Evolutionary conservation across 1,139 yeast genomes (phyloP).

Genomic region (Taphrina flavorubra): DNA sequence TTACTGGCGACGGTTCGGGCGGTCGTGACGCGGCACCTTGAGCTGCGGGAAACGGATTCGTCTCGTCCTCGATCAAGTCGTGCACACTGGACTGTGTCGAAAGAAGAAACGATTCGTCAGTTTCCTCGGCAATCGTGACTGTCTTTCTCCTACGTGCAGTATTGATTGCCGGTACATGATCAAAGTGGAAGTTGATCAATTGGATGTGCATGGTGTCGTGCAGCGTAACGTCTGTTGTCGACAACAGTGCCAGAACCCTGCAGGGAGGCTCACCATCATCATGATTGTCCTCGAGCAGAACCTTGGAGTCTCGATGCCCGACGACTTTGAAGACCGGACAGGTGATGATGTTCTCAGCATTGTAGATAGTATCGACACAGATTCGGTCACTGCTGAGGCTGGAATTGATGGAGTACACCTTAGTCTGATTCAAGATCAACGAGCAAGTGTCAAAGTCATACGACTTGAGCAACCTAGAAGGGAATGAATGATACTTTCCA

Average conservation of each 20-base stretch:
- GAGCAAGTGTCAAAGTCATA: constrained; percentile 8
- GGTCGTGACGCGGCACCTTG: not conserved
- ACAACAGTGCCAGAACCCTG: constrained; percentile 4
- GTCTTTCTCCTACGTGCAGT: not conserved
- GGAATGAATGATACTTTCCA: constrained; percentile 23
- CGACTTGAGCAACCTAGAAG: constrained; percentile 4
- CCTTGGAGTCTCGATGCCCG: not conserved
- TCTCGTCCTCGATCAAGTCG: not conserved
- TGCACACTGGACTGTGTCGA: constrained; percentile 10
- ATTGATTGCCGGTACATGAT: constrained; percentile 14
- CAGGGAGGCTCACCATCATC: constrained; percentile 6
- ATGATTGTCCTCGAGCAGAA: constrained; percentile 20
- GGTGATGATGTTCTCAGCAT: not conserved
- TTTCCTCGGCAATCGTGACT: constrained; percentile 12
- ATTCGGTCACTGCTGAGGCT: not conserved
- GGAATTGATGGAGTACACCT: constrained; percentile 2
- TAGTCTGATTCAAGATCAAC: constrained; percentile 5
- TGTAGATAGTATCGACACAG: constrained; percentile 16
- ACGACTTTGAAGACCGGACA: constrained; percentile 12
- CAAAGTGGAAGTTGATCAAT: constrained; percentile 21
- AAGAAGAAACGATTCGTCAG: not conserved
- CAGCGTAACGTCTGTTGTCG: not conserved
- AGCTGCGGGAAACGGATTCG: constrained; percentile 10
- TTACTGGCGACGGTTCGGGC: not conserved
- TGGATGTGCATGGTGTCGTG: not conserved